Conservation (phyloP, 2,329 filamentous ascomycete species). For the Ophiosphaerella narmari region DNA sequence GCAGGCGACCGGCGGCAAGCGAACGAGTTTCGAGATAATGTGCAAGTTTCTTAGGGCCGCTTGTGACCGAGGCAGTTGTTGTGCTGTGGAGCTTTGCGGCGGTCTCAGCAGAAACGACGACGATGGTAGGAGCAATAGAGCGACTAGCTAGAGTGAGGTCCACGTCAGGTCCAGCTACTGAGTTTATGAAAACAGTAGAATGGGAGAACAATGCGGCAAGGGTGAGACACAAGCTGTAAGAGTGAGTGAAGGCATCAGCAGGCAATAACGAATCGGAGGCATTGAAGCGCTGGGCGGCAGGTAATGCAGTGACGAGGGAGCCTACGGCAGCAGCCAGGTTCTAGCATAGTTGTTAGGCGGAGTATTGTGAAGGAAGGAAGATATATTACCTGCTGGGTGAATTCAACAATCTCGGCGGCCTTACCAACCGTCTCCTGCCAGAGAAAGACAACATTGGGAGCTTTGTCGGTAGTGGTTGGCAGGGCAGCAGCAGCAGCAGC, state of each 20-base stretch:
- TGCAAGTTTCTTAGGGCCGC: conserved; percentile 67
- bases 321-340: conserved; percentile 90
- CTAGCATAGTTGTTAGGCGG: conserved; percentile 37
- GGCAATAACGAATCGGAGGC: conserved; percentile 82
- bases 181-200: conserved; percentile 84
- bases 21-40: conserved; percentile 74
- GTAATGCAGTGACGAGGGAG: conserved; percentile 75
- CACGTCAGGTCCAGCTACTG: conserved; percentile 74
- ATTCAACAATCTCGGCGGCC: conserved; percentile 72
- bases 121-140: conserved; percentile 77
- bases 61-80: conserved; percentile 63
- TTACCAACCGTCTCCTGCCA: conserved; percentile 61
- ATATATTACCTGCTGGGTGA: conserved; percentile 66
- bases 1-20: conserved; percentile 76
- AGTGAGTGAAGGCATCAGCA: conserved; percentile 77
- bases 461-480: conserved; percentile 62
- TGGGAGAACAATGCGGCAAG: conserved; percentile 84
- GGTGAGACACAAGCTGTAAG: conserved; percentile 78
- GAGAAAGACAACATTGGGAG: conserved; percentile 64
- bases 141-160: conserved; percentile 75
- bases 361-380: no score
- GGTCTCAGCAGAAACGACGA: conserved; percentile 77
- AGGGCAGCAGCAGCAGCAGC: conserved; percentile 63
- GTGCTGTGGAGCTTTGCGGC: conserved; percentile 70
- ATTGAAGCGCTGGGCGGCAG: conserved; percentile 72